A percentile compares a stretch with the other conserved stretches of the same genome.
Evolutionary conservation across 495 filamentous ascomycete species (phyloP).

Genomic region (Thermothielavioides terrestris): DNA sequence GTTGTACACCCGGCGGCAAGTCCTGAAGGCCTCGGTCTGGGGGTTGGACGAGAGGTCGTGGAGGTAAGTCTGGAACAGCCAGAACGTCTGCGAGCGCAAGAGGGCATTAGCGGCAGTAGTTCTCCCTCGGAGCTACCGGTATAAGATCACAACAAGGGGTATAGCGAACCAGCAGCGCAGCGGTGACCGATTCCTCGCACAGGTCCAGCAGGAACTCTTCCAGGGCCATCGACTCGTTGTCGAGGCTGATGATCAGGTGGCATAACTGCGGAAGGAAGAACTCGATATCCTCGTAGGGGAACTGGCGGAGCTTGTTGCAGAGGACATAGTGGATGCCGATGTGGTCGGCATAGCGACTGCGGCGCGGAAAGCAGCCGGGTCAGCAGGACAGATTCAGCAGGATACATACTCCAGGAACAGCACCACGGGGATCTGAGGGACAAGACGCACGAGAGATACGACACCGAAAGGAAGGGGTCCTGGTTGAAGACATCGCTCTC

Average conservation of each 20-base stretch:
- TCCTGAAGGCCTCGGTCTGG: constrained; percentile 59
- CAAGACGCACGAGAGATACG: constrained; percentile 63
- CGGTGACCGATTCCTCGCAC: constrained; percentile 71
- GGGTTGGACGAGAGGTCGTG: constrained; percentile 63
- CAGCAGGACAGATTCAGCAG: constrained; percentile 15
- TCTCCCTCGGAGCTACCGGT: too few relatives aligned
- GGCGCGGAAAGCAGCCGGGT: constrained; percentile 7
- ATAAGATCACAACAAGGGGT: not conserved
- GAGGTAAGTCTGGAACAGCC: constrained; percentile 74
- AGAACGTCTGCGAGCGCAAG: constrained; percentile 61
- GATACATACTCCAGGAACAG: too few relatives aligned
- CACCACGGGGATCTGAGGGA: not conserved
- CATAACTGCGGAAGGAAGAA: constrained; percentile 77
- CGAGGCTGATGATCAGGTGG: constrained; percentile 67
- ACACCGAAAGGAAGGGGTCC: constrained; percentile 68
- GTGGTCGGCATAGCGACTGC: constrained; percentile 70
- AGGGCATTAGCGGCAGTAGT: constrained; percentile 4
- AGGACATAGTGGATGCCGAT: constrained; percentile 74
- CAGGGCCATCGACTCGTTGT: constrained; percentile 76
- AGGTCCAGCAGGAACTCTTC: constrained; percentile 74
- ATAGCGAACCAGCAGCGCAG: constrained; percentile 56
- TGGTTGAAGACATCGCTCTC: constrained; percentile 77
- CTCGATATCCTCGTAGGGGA: constrained; percentile 74
- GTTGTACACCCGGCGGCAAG: constrained; percentile 66
- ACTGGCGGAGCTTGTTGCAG: constrained; percentile 70